Evolutionary conservation across 108 stramenopile species (phyloP).

Genomic region (Seminavis robusta): DNA sequence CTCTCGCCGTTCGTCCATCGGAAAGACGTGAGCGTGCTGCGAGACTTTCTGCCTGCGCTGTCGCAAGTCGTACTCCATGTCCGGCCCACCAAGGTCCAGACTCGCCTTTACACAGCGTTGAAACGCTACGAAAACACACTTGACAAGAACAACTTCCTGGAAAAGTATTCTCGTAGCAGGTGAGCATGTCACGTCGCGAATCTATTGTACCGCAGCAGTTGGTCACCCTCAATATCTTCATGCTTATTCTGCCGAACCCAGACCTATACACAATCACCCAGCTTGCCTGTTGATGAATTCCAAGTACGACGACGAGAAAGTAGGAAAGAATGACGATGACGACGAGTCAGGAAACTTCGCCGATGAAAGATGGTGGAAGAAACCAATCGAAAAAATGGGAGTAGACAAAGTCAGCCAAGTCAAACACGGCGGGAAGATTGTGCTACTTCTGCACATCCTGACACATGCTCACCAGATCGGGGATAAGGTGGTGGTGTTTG

Average conservation of each 20-base stretch:
- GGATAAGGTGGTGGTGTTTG: conserved; percentile 75
- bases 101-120: conserved; percentile 47
- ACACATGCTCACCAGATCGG: conserved; percentile 17
- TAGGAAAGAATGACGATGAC: neutral
- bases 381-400: conserved; percentile 19
- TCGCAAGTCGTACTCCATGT: conserved; percentile 64
- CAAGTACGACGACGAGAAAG: conserved; percentile 13
- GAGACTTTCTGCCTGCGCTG: conserved; percentile 47
- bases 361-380: conserved; percentile 41
- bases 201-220: too few species aligned
- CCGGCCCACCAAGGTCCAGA: conserved; percentile 56
- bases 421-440: conserved; percentile 58
- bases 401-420: conserved; percentile 27
- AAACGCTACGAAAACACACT: conserved; percentile 17
- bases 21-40: conserved; percentile 40
- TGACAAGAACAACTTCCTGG: conserved; percentile 42
- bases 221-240: too few species aligned
- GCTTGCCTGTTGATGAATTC: conserved; percentile 22
- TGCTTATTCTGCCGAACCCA: conserved; percentile 38
- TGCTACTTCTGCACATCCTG: conserved; percentile 65
- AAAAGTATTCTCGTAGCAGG: conserved; percentile 43
- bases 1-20: conserved; percentile 55
- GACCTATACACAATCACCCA: conserved; percentile 69
- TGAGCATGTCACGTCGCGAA: too few species aligned
- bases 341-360: neutral